A percentile compares a stretch with the other conserved stretches of the same genome.
Evolutionary conservation across 495 filamentous ascomycete genomes (phyloP).

Genomic region (Cairneyella variabilis): DNA sequence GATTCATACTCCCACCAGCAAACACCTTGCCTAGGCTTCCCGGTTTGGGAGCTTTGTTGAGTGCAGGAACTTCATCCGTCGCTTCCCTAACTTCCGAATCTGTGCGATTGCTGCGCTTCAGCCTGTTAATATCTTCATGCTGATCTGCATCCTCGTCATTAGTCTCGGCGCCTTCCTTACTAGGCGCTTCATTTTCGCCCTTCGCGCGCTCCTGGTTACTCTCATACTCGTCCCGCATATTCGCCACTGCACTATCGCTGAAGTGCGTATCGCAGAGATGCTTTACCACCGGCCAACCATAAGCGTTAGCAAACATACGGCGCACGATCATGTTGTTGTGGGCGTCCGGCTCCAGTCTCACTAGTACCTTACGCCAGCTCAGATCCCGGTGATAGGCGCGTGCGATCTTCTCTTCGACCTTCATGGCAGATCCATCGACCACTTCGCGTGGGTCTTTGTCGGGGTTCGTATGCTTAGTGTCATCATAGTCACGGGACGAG

Average conservation of each 20-base stretch:
- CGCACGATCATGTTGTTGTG: conserved; percentile 98
- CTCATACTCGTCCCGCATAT: conserved; percentile 53
- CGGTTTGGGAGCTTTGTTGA: conserved; percentile 20
- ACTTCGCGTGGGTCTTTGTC: conserved; percentile 36
- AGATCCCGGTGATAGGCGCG: conserved; percentile 87
- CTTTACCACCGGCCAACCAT: conserved; percentile 94
- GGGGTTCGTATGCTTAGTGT: conserved; percentile 24
- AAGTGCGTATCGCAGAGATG: conserved; percentile 95
- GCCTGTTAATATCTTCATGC: background rate
- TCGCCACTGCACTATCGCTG: conserved; percentile 57
- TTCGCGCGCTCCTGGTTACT: conserved; percentile 38
- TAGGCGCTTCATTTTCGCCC: conserved; percentile 28
- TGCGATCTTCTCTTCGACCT: conserved; percentile 95
- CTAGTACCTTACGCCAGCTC: conserved; percentile 94
- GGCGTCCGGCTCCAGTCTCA: conserved; percentile 91
- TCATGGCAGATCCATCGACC: conserved; percentile 60
- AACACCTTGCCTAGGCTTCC: conserved; percentile 14
- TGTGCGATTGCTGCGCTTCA: conserved; percentile 26
- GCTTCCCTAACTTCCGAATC: conserved; percentile 37
- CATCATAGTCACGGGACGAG: conserved; percentile 24
- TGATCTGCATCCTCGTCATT: conserved; percentile 12
- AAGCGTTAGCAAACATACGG: conserved; percentile 93
- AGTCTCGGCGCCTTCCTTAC: conserved; percentile 37
- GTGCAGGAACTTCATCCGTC: conserved; percentile 33
- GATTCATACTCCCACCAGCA: background rate